Conservation (phyloP, 1,139 yeast species). For the Diutina pseudorugosa region DNA sequence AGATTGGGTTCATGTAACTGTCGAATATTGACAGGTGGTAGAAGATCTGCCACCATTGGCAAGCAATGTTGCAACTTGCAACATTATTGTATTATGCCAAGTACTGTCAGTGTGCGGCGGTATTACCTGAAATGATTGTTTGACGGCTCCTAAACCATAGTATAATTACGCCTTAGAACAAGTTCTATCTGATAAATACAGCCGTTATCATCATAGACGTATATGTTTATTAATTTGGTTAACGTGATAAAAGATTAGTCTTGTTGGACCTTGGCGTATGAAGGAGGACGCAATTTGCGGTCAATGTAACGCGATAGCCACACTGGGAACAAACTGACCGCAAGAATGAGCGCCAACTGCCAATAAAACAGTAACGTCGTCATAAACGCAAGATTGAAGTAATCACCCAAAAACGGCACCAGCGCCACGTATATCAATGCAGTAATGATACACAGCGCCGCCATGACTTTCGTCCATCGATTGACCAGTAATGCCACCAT, state of each 20-base stretch:
- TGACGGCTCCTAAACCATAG: too few relatives aligned
- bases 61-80: not conserved
- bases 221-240: not conserved
- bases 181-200: too few relatives aligned
- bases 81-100: not conserved
- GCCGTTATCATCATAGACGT: too few relatives aligned
- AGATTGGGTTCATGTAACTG: too few relatives aligned
- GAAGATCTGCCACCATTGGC: too few relatives aligned
- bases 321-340: conserved; percentile 74
- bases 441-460: conserved; percentile 61
- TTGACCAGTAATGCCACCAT: conserved; percentile 92
- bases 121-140: too few relatives aligned
- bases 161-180: too few relatives aligned
- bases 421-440: conserved; percentile 55
- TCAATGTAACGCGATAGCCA: conserved; percentile 73
- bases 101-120: too few relatives aligned
- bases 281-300: conserved; percentile 79
- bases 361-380: conserved; percentile 49
- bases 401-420: conserved; percentile 74
- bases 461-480: conserved; percentile 79
- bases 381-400: conserved; percentile 63
- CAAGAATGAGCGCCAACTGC: conserved; percentile 54
- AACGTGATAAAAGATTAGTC: conserved; percentile 13
- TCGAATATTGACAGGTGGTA: too few relatives aligned
- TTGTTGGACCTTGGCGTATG: conserved; percentile 94